These are phyloP conservation scores for Iberis pinnata DNA, from an alignment of 345 rosid genomes.

Conservation along the genomic window DNA sequence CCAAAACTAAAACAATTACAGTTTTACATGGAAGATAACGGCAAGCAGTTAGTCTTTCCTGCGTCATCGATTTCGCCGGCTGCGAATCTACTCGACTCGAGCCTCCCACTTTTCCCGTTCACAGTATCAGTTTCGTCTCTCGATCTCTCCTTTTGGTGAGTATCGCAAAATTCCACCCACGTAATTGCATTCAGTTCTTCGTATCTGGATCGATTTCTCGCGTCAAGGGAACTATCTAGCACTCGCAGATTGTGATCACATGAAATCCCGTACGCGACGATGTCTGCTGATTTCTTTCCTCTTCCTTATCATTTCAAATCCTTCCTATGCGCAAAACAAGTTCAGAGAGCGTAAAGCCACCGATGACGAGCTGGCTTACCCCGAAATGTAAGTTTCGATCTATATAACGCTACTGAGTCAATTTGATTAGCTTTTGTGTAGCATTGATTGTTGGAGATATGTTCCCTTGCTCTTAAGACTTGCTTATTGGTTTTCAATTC, in stretches of 20 bases:
- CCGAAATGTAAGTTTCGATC: conserved; percentile 51
- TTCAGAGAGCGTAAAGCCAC: conserved; percentile 75
- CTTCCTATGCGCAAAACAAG: conserved; percentile 48
- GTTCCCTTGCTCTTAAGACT: no score
- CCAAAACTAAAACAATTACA: not conserved
- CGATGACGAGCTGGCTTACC: conserved; percentile 70
- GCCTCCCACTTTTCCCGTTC: no score
- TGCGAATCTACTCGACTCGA: conserved; percentile 20
- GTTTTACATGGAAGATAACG: not conserved
- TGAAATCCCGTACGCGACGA: conserved; percentile 41
- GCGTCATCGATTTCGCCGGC: conserved; percentile 19
- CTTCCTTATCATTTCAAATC: conserved; percentile 18
- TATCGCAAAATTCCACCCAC: conserved; percentile 2
- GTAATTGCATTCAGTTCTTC: conserved; percentile 2
- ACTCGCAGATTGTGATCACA: conserved; percentile 34
- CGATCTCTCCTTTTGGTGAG: conserved; percentile 5
- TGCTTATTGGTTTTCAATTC: not conserved
- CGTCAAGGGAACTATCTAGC: no score
- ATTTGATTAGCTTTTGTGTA: no score
- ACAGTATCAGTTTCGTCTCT: conserved; percentile 19
- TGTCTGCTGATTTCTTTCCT: conserved; percentile 40
- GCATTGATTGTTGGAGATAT: conserved; percentile 15
- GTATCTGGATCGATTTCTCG: not conserved
- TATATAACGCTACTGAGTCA: not conserved
- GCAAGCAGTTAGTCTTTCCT: conserved; percentile 20